Base-by-base conservation (phyloP, 352 stramenopile genomes). In the Phytophthora niederhauseri region DNA sequence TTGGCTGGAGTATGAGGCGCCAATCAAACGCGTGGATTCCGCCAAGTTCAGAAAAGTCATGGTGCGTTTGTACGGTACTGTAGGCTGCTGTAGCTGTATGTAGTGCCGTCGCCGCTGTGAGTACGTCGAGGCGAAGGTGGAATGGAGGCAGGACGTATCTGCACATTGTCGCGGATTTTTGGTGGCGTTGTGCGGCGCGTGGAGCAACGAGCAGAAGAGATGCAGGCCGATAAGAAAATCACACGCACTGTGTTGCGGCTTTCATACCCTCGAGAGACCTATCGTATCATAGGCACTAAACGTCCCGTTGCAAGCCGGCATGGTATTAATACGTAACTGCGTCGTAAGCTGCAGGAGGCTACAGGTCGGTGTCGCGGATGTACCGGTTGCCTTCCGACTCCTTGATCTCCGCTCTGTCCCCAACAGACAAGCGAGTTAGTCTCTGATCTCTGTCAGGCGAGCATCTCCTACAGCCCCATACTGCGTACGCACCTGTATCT, bases 371-470 rank as follows among this genome's bases (percentile, higher is more conserved):
- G 73, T 96, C 88, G 45, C 88, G 85, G 50, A 96, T 96, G 84
- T 94, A 96, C 28, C 88, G 84, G 58, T 96, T 96, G 65, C 88
- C 88, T 75, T 96, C 88, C 57, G 86, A 94, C 62, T 96, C 88
- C 54, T 94, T 96, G 80, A 96, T 96, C 64, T 96, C 88, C 38
- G 88, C 88, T 61, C 88, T 96, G 48, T 6, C 36, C 36, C 14
- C 36, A n/a, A n/a, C 14, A 28, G 19, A 28, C 19, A 17, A 31
- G 6, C 12, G 14, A 45, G 46, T 53, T 30, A 53, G 46, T 6
- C 19, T 30, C 46, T 4, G 41, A 14, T 14, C n/a, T 19, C 41
- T 49, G 41, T 17, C 41, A 22, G 41, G 1, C 4, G 12, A 49
- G 11, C 6, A 49, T 11, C 15, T 15, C 4, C 38, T 20, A 48